Conservation (phyloP, 257 asterid genomes). For the Solanum raphanifolium region DNA sequence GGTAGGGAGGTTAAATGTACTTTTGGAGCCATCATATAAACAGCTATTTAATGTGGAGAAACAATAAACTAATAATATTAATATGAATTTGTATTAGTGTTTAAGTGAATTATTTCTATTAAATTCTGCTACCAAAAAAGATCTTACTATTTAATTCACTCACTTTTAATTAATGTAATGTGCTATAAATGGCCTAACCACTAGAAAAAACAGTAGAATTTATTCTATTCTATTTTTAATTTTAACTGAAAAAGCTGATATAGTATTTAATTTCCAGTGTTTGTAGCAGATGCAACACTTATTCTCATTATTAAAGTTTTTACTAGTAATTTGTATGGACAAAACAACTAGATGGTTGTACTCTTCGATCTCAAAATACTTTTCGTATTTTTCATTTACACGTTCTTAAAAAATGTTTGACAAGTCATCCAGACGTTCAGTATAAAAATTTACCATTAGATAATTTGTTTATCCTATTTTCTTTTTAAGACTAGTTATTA, state of each 20-base stretch:
- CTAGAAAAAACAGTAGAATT: background rate
- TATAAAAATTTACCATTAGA: too few relatives aligned
- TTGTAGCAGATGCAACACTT: background rate
- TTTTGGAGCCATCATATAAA: background rate
- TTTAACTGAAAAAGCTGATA: background rate
- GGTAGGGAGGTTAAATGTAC: background rate
- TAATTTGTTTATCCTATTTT: background rate
- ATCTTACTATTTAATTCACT: background rate
- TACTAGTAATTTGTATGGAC: background rate
- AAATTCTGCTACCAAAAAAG: background rate
- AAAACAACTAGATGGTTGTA: background rate
- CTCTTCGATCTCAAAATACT: background rate
- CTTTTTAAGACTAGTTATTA: too few relatives aligned
- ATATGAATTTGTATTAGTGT: background rate
- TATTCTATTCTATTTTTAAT: background rate
- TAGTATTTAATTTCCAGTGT: background rate
- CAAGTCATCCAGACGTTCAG: too few relatives aligned
- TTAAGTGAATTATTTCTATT: background rate
- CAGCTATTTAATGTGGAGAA: background rate
- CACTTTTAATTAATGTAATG: background rate
- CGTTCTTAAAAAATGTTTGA: background rate
- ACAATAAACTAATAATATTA: background rate
- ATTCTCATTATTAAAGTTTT: background rate
- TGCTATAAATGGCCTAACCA: background rate
- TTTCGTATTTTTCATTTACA: background rate